Conservation (phyloP, 352 stramenopile genomes). For the Pythium oligandrum region DNA sequence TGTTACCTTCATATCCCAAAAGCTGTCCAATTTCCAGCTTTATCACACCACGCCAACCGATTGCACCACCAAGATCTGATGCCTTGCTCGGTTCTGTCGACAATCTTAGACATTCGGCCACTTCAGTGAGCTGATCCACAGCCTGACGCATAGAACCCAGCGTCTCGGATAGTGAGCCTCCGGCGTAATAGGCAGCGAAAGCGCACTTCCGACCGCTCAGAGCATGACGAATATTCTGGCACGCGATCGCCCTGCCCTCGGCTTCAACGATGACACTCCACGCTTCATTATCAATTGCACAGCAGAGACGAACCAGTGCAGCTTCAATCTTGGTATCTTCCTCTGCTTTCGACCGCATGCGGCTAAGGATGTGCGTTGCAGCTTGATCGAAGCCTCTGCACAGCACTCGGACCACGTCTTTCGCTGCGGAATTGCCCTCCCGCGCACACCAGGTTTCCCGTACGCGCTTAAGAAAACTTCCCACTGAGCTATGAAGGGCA, state of each 20-base stretch:
- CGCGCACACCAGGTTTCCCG: no score
- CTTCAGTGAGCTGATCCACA: no score
- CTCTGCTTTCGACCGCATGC: slow-evolving; percentile 5
- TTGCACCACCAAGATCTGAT: slow-evolving; percentile 40
- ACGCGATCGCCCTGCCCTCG: background rate
- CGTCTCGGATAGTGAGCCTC: no score
- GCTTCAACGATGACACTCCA: no score
- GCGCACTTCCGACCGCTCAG: slow-evolving; percentile 8
- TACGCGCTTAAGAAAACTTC: no score
- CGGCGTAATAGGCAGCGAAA: slow-evolving; percentile 11
- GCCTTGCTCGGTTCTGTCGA: background rate
- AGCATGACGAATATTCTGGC: slow-evolving; percentile 2
- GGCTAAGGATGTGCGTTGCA: slow-evolving; percentile 8
- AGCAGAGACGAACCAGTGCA: no score
- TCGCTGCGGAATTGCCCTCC: no score
- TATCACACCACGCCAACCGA: slow-evolving; percentile 58
- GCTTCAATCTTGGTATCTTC: background rate
- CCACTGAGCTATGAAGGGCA: no score
- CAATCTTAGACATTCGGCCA: no score
- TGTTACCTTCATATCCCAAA: slow-evolving; percentile 2
- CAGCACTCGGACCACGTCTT: slow-evolving; percentile 1
- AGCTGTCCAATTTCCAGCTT: slow-evolving; percentile 42
- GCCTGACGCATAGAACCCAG: no score
- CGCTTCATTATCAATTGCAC: no score
- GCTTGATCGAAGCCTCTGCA: slow-evolving; percentile 4